Evolutionary conservation across 202 grass and related monocot genomes (phyloP).

Genomic region (Carex arenaria): DNA sequence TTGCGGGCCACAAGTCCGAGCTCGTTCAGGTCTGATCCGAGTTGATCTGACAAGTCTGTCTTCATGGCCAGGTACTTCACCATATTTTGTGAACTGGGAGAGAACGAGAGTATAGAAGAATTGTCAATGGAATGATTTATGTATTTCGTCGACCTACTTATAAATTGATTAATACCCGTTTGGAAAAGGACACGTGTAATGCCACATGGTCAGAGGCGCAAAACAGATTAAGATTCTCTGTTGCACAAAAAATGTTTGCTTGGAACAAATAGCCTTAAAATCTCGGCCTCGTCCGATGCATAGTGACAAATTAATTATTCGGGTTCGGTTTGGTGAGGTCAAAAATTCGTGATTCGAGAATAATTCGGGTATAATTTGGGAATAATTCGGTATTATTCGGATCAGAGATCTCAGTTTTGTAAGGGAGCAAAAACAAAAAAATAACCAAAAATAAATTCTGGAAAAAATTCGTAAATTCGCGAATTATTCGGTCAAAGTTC

Average conservation of each 20-base stretch:
- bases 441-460: too few relatives aligned
- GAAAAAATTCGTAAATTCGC: too few relatives aligned
- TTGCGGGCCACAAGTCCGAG: slow-evolving; percentile 49
- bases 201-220: not conserved
- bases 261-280: not conserved
- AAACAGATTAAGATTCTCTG: not conserved
- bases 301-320: too few relatives aligned
- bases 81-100: slow-evolving; percentile 2
- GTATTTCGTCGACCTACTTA: not conserved
- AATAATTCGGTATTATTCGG: too few relatives aligned
- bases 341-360: too few relatives aligned
- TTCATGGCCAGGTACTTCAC: slow-evolving; percentile 52
- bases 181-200: slow-evolving; percentile 2
- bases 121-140: not conserved
- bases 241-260: not conserved
- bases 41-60: slow-evolving; percentile 36
- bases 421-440: too few relatives aligned
- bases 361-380: too few relatives aligned
- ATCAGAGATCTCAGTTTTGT: too few relatives aligned
- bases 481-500: too few relatives aligned
- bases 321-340: too few relatives aligned
- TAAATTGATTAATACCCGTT: not conserved
- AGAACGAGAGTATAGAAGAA: not conserved
- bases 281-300: not conserved
- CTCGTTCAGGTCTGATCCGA: slow-evolving; percentile 65